Percentiles rank a stretch among this genome's conserved stretches.
These are phyloP conservation scores for Trifolium repens DNA, from an alignment of 306 rosid species.

Conservation along the genomic window DNA sequence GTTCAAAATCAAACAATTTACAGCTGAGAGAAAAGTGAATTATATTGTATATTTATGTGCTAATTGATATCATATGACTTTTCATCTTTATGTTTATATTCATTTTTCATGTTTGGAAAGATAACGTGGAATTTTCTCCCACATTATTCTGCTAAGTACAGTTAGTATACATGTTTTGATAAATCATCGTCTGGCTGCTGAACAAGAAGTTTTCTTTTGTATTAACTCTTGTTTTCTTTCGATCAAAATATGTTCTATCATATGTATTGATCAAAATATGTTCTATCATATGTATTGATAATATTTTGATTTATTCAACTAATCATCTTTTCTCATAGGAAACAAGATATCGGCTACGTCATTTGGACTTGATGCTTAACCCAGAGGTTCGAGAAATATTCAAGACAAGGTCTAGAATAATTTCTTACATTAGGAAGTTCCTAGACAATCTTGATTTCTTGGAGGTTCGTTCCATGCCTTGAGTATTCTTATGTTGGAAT, in stretches of 20 bases:
- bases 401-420: conserved; percentile 72
- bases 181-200: conserved; percentile 22
- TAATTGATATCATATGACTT: conserved; percentile 4
- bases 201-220: background rate
- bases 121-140: background rate
- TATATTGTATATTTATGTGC: background rate
- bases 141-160: background rate
- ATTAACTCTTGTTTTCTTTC: conserved; percentile 9
- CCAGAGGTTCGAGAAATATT: conserved; percentile 84
- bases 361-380: conserved; percentile 89
- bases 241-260: too few relatives aligned
- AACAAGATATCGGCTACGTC: conserved; percentile 88
- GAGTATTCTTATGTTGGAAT: conserved; percentile 4
- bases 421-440: conserved; percentile 68
- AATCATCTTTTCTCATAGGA: conserved; percentile 54
- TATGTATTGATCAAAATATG: background rate
- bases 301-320: background rate
- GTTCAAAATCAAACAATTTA: conserved; percentile 7
- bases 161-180: conserved; percentile 12
- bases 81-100: background rate
- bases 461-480: conserved; percentile 69
- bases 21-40: background rate
- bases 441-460: conserved; percentile 82
- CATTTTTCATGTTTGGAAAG: background rate
- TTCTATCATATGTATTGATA: background rate